Base-by-base conservation (phyloP, 805 yeast genomes). In the Ogataea trehaloabstinens region DNA sequence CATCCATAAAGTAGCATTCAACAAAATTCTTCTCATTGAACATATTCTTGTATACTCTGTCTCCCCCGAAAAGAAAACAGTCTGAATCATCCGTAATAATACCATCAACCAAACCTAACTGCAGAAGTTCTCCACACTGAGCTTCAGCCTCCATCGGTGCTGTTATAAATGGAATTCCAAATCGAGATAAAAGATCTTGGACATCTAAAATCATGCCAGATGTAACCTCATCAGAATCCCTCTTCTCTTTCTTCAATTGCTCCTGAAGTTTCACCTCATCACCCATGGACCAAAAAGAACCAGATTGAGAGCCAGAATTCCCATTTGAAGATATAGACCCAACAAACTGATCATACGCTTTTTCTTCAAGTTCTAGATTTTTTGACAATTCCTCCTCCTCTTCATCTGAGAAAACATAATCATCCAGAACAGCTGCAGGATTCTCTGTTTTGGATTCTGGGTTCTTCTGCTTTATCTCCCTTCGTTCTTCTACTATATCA, bases 91-190 rank as follows among this genome's bases (percentile, higher is more conserved):
- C 99, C 0, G 99, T 93, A 18, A 93, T 82, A 5, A 93, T 83
- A 0, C 99, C 99, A 61, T 93, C 98, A 4, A 91, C 96, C 15
- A 93, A 66, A 0, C 74, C 77, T 17, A 89, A 60, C n/a, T 61
- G 55, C 28, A 78, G 61, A 5, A 93, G 63, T 48, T 83, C 86
- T 0, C 96, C 96, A 64, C 99, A 93, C 55, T 93, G 99, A 0
- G 99, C 98, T 64, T 93, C 99, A 1, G 99, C 99, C 63, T 93
- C 99, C 90, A 88, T 88, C 1, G 99, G 99, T 0, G 99, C 97
- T 0, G 95, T 86, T 7, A 93, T 74, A 49, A 78, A 93, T 0
- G 99, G 99, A 4, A 93, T 85, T 1, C 99, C 99, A 68, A 93
- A 93, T 38, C 91, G 64, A 20, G 84, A 75, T 6, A 93, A 67